Percentiles rank a stretch among this genome's conserved stretches.
Evolutionary conservation across 306 rosid genomes (phyloP).

Genomic region (Mimosa pudica): DNA sequence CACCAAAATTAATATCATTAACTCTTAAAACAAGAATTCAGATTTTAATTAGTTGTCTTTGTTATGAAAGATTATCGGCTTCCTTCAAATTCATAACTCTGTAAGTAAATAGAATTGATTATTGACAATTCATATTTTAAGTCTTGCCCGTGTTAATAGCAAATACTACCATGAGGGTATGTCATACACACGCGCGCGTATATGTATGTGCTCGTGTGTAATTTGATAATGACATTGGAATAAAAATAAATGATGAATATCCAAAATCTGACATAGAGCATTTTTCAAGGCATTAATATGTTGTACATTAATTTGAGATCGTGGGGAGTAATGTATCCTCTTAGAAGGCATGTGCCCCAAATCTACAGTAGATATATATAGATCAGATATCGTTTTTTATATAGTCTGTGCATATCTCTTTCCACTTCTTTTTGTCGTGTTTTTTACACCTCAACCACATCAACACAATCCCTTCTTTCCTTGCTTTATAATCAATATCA

Average conservation of each 20-base stretch:
- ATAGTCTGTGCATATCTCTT: background rate
- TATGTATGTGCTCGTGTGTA: background rate
- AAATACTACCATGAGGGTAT: no score
- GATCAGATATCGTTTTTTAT: background rate
- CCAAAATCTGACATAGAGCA: background rate
- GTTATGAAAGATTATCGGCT: no score
- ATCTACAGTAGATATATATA: background rate
- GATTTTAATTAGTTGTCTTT: no score
- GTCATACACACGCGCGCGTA: no score
- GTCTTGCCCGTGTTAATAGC: no score
- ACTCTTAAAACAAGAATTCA: no score
- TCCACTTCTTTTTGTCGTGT: background rate
- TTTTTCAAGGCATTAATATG: background rate
- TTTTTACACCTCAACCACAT: background rate
- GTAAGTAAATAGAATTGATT: no score
- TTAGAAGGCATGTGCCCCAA: background rate
- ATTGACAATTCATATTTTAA: no score
- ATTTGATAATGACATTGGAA: background rate
- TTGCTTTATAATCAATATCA: no score
- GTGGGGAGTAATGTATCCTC: background rate
- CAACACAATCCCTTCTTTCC: background rate
- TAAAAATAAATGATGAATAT: no score
- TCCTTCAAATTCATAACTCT: no score
- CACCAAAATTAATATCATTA: no score
- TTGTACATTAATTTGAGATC: background rate